A percentile compares a stretch with the other conserved stretches of the same genome.
Evolutionary conservation across 768 basidiomycete species (phyloP).

Genomic region (Leccinum variicolor): DNA sequence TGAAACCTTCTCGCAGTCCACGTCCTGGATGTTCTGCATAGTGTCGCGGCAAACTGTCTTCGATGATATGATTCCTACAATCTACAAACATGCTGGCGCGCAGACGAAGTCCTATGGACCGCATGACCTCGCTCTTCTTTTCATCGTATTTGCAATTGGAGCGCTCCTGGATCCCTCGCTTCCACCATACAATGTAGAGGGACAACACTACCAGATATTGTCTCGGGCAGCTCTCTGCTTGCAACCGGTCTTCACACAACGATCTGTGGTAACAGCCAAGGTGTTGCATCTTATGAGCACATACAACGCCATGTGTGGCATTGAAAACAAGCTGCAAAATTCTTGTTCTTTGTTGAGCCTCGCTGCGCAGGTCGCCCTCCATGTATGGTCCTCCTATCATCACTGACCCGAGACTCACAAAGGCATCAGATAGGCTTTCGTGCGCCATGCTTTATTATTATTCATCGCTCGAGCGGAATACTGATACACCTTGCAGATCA

Average conservation of each 20-base stretch:
- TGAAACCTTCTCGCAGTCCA: conserved; percentile 45
- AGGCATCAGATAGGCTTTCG: conserved; percentile 12
- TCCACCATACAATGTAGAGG: conserved; percentile 47
- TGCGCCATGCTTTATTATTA: conserved; percentile 2
- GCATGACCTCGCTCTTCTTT: conserved; percentile 48
- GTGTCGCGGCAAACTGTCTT: conserved; percentile 45
- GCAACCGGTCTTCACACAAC: conserved; percentile 41
- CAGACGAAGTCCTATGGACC: conserved; percentile 35
- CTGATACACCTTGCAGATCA: conserved; percentile 34
- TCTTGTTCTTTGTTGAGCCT: conserved; percentile 46
- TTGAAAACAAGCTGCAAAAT: conserved; percentile 47
- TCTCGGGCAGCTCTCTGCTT: conserved; percentile 45
- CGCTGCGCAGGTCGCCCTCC: conserved; percentile 45
- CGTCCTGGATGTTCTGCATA: conserved; percentile 51
- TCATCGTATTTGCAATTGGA: conserved; percentile 47
- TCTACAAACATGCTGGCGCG: conserved; percentile 30
- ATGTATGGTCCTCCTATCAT: conserved; percentile 31
- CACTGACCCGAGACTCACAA: neutral
- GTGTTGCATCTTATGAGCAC: conserved; percentile 51
- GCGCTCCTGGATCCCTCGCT: conserved; percentile 45
- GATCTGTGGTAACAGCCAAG: conserved; percentile 48
- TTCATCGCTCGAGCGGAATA: neutral
- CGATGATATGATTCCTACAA: conserved; percentile 42
- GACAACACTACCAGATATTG: conserved; percentile 49
- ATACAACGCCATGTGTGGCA: conserved; percentile 52